These are phyloP conservation scores for Coemansia sp. DNA, from an alignment of 192 early-diverging fungal genomes.

Conservation along the genomic window DNA sequence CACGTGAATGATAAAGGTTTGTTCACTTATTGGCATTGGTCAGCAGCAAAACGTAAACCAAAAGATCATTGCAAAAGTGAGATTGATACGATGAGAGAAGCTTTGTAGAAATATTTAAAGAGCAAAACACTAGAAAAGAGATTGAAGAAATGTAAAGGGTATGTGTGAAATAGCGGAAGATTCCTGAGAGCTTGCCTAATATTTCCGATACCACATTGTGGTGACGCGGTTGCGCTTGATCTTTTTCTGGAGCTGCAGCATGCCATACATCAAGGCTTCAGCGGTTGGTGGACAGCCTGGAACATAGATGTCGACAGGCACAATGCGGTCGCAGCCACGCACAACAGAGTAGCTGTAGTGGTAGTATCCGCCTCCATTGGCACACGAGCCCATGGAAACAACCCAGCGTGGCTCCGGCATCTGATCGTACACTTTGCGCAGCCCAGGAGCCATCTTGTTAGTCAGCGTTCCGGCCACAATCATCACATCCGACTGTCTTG, in stretches of 20 bases:
- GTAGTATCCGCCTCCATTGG: conserved; percentile 98
- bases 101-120: neutral
- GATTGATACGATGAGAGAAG: too few species aligned
- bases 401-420: conserved; percentile 99
- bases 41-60: too few species aligned
- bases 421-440: conserved; percentile 71
- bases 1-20: neutral
- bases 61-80: too few species aligned
- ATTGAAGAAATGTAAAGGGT: neutral
- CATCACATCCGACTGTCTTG: conserved; percentile 98
- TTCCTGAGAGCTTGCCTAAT: conserved; percentile 21
- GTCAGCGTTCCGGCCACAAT: conserved; percentile 98
- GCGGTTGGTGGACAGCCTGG: conserved; percentile 98
- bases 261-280: conserved; percentile 94
- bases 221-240: conserved; percentile 81
- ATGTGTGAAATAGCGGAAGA: neutral
- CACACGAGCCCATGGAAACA: conserved; percentile 97
- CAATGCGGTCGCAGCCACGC: conserved; percentile 93
- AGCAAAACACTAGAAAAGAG: neutral
- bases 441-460: conserved; percentile 97
- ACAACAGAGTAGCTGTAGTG: conserved; percentile 98
- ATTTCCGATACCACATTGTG: conserved; percentile 80
- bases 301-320: conserved; percentile 94
- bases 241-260: conserved; percentile 98
- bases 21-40: too few species aligned